These are phyloP conservation scores for Trametes polyzona DNA, from an alignment of 1,284 basidiomycete species.

Conservation along the genomic window DNA sequence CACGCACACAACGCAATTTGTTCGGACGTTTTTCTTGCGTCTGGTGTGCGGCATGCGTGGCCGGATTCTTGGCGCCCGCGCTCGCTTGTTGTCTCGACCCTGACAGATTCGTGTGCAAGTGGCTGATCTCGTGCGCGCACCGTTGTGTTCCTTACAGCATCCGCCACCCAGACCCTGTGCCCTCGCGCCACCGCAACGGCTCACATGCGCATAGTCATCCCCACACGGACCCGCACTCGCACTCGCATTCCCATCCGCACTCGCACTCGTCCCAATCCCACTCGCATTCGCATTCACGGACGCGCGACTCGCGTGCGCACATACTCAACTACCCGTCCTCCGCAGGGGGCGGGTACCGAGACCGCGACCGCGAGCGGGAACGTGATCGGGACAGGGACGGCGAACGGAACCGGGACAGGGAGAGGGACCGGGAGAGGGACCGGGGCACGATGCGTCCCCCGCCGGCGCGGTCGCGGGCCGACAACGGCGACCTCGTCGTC, in stretches of 20 bases:
- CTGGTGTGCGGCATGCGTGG: too few species aligned
- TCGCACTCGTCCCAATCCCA: neutral
- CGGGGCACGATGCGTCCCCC: neutral
- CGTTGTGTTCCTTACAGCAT: conserved; percentile 28
- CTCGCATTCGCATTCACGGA: conserved; percentile 15
- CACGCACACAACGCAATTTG: too few species aligned
- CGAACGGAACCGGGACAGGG: neutral
- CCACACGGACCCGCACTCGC: conserved; percentile 10
- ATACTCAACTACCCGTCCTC: conserved; percentile 11
- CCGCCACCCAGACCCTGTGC: conserved; percentile 30
- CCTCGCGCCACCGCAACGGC: conserved; percentile 27
- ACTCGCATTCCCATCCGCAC: neutral
- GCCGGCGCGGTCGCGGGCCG: conserved; percentile 18
- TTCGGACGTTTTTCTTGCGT: neutral
- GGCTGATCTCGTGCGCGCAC: neutral
- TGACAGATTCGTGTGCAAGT: neutral
- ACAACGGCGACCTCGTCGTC: conserved; percentile 52
- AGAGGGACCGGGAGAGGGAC: neutral
- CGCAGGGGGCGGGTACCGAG: conserved; percentile 5
- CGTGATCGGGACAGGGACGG: neutral
- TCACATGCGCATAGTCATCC: conserved; percentile 4
- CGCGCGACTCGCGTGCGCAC: conserved; percentile 12
- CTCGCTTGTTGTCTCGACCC: too few species aligned
- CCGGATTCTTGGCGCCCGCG: too few species aligned
- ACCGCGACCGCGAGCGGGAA: conserved; percentile 13